Evolutionary conservation across 176 grass and related monocot genomes (phyloP).

Genomic region (Carex scoparia): DNA sequence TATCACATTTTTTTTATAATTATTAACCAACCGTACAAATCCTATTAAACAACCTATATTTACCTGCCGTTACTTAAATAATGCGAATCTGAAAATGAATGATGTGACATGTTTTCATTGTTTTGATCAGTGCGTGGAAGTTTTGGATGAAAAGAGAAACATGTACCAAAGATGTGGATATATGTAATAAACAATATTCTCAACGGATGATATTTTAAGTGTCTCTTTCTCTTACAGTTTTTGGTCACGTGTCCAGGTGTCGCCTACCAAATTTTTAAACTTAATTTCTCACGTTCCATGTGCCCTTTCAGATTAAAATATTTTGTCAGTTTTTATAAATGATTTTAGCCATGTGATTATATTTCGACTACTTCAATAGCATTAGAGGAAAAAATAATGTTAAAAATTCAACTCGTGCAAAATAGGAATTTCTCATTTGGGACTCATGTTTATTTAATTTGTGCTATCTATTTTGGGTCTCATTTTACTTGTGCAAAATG

Average conservation of each 20-base stretch:
- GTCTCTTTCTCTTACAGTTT: neutral
- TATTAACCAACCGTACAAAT: neutral
- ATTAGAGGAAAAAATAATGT: neutral
- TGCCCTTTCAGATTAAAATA: neutral
- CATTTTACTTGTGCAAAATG: conserved; percentile 5
- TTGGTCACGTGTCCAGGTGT: neutral
- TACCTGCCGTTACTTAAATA: neutral
- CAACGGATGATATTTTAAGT: neutral
- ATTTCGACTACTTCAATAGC: neutral
- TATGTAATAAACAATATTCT: neutral
- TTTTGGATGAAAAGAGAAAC: neutral
- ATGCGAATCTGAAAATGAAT: neutral
- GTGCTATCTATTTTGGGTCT: neutral
- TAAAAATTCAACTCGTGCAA: neutral
- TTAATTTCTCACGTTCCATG: neutral
- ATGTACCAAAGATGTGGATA: no score
- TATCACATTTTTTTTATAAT: neutral
- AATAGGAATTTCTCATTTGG: neutral
- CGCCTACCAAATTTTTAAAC: neutral
- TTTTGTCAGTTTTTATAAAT: no score
- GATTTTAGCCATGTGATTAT: neutral
- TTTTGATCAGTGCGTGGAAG: neutral
- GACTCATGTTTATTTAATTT: neutral
- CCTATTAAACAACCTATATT: neutral
- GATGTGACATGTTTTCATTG: neutral